Percentiles rank a stretch among this genome's conserved stretches.
phyloP scores from a whole-genome alignment of 495 filamentous ascomycete genomes.

The Entonaema liquescens region DNA sequence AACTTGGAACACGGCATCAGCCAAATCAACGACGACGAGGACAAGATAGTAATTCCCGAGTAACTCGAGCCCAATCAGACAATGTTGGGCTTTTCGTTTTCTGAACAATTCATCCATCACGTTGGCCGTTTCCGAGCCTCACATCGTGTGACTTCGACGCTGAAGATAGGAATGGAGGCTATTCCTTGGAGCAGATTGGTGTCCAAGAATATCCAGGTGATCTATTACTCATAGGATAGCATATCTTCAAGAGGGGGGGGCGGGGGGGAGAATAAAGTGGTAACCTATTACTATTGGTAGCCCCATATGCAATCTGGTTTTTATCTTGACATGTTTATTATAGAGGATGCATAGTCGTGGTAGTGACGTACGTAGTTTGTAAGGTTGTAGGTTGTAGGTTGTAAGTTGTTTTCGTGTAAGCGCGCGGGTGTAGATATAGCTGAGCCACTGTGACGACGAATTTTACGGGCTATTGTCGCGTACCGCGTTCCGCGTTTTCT shows the following conservation, averaged over 20 bases:
- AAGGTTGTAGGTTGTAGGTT: neutral
- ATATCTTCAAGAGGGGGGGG: neutral
- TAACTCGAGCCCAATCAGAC: constrained; percentile 19
- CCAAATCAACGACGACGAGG: constrained; percentile 10
- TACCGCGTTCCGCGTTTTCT: neutral
- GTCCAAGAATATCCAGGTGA: constrained; percentile 26
- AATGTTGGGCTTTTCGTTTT: constrained; percentile 20
- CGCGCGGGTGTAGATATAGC: constrained; percentile 28
- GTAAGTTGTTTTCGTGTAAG: too few relatives aligned
- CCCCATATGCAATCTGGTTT: constrained; percentile 29
- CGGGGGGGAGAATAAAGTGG: neutral
- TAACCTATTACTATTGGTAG: constrained; percentile 31
- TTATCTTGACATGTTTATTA: constrained; percentile 17
- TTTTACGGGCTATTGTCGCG: constrained; percentile 3
- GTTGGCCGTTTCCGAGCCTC: constrained; percentile 23
- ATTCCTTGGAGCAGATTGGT: constrained; percentile 15
- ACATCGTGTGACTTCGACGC: constrained; percentile 26
- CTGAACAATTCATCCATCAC: constrained; percentile 30
- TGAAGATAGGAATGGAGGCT: constrained; percentile 2
- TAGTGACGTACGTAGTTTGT: constrained; percentile 19
- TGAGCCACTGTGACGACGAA: constrained; percentile 26
- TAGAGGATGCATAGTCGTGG: constrained; percentile 11
- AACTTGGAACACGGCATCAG: constrained; percentile 13
- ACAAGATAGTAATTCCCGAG: constrained; percentile 1
- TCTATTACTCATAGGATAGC: constrained; percentile 15